Percentiles rank a stretch among this genome's conserved stretches.
phyloP scores from a whole-genome alignment of 2,329 filamentous ascomycete species.

The Aureobasidium sp. region DNA sequence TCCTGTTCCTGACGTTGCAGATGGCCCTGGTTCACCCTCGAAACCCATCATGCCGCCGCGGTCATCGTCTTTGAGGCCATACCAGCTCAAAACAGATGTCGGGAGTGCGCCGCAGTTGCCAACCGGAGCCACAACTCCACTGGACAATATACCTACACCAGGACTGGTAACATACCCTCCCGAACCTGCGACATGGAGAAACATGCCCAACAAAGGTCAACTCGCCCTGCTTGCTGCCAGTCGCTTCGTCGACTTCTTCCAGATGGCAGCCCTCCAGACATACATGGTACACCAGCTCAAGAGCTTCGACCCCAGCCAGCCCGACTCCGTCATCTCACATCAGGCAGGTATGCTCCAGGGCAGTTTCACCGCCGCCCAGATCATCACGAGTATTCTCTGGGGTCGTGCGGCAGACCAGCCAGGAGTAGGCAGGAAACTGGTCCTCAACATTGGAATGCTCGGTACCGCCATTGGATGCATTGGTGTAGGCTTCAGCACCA shows the following conservation, averaged over 20 bases:
- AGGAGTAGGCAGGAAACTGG: constrained; percentile 36
- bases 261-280: constrained; percentile 36
- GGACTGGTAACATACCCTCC: constrained; percentile 12
- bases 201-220: constrained; percentile 34
- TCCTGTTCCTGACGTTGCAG: not conserved
- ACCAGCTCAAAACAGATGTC: not conserved
- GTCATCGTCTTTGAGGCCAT: not conserved
- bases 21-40: not conserved
- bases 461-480: constrained; percentile 32
- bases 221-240: constrained; percentile 31
- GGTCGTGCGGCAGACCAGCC: constrained; percentile 33
- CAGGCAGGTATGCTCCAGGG: constrained; percentile 34
- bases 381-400: constrained; percentile 34
- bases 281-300: constrained; percentile 37
- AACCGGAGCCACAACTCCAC: not conserved
- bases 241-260: constrained; percentile 37
- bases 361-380: constrained; percentile 34
- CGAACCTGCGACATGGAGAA: constrained; percentile 28
- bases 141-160: constrained; percentile 6
- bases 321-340: constrained; percentile 38
- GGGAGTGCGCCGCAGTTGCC: not conserved
- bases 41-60: constrained; percentile 3
- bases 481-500: constrained; percentile 31
- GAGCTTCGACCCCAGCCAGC: constrained; percentile 33
- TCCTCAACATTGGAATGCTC: constrained; percentile 31